Conservation (phyloP, 1,139 yeast genomes). For the Kodamaea anthophila region DNA sequence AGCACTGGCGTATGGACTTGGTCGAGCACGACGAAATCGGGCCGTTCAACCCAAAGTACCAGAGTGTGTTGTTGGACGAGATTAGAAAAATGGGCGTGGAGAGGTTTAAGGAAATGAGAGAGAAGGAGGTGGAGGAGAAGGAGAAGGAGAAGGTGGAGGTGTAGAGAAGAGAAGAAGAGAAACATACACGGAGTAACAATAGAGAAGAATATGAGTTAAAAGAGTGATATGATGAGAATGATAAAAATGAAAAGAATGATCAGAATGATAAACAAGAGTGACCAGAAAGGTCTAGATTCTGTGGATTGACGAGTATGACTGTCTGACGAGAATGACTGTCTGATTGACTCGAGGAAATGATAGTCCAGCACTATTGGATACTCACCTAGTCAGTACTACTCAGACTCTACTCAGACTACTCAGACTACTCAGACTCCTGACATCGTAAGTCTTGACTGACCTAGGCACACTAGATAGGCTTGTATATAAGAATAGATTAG, state of each 20-base stretch:
- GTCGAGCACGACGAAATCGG: constrained; percentile 60
- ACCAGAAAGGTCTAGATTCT: neutral
- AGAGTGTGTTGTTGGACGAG: constrained; percentile 55
- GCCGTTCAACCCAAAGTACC: constrained; percentile 57
- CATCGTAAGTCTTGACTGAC: too few relatives aligned
- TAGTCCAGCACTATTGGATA: too few relatives aligned
- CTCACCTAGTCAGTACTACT: too few relatives aligned
- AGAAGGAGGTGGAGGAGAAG: neutral
- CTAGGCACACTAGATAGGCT: neutral
- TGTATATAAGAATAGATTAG: too few relatives aligned
- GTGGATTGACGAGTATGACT: neutral
- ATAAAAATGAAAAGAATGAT: too few relatives aligned
- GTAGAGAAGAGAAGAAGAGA: neutral
- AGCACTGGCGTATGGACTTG: constrained; percentile 53
- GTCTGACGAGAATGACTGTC: neutral
- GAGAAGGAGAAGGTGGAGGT: constrained; percentile 1
- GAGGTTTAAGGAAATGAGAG: constrained; percentile 18
- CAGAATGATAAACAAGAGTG: neutral
- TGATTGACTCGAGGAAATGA: too few relatives aligned
- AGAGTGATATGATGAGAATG: too few relatives aligned
- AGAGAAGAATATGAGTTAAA: too few relatives aligned
- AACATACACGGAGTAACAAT: too few relatives aligned
- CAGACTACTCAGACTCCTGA: too few relatives aligned
- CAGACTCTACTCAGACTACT: too few relatives aligned
- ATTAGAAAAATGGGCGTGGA: constrained; percentile 40